Base-by-base conservation (phyloP, 108 stramenopile species). In the Hondaea fermentalgiana region DNA sequence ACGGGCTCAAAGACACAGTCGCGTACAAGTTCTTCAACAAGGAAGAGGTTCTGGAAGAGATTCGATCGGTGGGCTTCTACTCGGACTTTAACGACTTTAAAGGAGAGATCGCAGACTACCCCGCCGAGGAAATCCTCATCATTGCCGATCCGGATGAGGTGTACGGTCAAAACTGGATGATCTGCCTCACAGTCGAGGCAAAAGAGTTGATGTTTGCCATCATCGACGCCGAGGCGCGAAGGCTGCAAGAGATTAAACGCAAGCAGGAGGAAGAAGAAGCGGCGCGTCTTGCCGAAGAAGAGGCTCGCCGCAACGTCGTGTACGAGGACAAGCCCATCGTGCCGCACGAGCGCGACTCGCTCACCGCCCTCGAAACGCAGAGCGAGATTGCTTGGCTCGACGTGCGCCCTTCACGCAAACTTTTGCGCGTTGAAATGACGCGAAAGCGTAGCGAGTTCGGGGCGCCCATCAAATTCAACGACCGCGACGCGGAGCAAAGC, bases 31-130 rank as follows among this genome's bases (percentile, higher is more conserved):
- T 72, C 28, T 60, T 94, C 51, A 88, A 87, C 6, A 91, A 92
- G 72, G 92, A 72, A n/a, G 89, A 60, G 19, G 47, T 92, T 19
- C 47, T 92, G 3, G 89, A 92, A 21, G 93, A 93, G 43, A 72
- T 94, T n/a, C 91, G 29, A n/a, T 76, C 87, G 58, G 69, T 90
- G n/a, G 93, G 93, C 55, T 92, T 94, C 59, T 93, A 93, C 92
- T 90, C 91, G 43, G 92, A 93, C 64, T 94, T 92, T 72, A 90
- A 93, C 59, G 91, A 91, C 29, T 92, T 91, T 35, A 92, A 92
- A 92, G 90, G 90, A 19, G 72, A 92, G 28, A 60, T 94, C 23
- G 92, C 92, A n/a, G 64, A 69, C 4, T 94, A 89, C 49, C 87
- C 89, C 5, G 91, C 76, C 19, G 93, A 94, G 47, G 91, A 92